Evolutionary conservation across 2,329 filamentous ascomycete genomes (phyloP).

Genomic region (Penicillium nordicum): DNA sequence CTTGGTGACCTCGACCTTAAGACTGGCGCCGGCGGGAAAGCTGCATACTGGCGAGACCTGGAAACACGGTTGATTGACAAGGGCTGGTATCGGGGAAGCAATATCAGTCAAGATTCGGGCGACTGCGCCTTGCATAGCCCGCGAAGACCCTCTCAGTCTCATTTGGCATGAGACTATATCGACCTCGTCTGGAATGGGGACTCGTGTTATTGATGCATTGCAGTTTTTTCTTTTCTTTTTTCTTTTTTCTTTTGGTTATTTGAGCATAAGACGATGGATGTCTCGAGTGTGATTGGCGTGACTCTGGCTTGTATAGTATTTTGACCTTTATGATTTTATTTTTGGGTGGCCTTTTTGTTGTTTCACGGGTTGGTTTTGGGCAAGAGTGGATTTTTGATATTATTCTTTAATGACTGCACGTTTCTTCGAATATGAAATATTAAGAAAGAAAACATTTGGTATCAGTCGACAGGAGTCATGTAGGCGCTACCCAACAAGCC

Average conservation of each 20-base stretch:
- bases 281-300: background rate
- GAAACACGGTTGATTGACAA: slow-evolving; percentile 62
- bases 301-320: background rate
- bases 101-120: slow-evolving; percentile 28
- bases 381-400: background rate
- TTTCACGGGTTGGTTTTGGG: background rate
- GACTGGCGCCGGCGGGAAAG: slow-evolving; percentile 60
- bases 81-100: slow-evolving; percentile 62
- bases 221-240: background rate
- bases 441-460: background rate
- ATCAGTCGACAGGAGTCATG: background rate
- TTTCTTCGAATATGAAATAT: background rate
- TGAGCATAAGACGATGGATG: background rate
- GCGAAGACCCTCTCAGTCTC: background rate
- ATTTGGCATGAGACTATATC: background rate
- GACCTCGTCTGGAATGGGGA: background rate
- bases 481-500: background rate
- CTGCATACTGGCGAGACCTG: slow-evolving; percentile 63
- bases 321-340: background rate
- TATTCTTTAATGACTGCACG: background rate
- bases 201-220: background rate
- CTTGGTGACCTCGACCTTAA: slow-evolving; percentile 78
- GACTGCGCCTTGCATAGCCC: slow-evolving; percentile 33
- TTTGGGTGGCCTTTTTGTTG: background rate
- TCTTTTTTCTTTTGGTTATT: background rate